These are phyloP conservation scores for Magnusiomyces tetraspermus DNA, from an alignment of 1,139 yeast species.

Conservation along the genomic window DNA sequence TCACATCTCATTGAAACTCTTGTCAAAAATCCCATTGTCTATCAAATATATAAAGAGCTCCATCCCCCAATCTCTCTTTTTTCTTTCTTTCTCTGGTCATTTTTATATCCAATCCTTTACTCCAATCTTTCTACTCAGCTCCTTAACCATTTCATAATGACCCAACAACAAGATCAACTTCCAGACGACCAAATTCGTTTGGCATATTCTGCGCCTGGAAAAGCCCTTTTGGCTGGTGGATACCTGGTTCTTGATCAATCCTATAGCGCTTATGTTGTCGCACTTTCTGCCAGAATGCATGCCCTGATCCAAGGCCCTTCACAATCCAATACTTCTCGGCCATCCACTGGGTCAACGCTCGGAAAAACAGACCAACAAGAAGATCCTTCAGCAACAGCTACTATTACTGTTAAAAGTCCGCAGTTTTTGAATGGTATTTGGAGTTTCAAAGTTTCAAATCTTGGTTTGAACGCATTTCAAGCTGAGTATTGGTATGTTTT, in stretches of 20 bases:
- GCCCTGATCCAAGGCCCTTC: conserved; percentile 46
- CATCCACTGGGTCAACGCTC: background rate
- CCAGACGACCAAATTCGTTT: conserved; percentile 3
- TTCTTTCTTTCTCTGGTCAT: background rate
- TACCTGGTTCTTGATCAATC: conserved; percentile 75
- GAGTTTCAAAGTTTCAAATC: conserved; percentile 38
- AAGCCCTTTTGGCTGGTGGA: conserved; percentile 90
- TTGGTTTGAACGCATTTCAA: conserved; percentile 22
- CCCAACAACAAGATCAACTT: background rate
- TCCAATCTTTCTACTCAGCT: background rate
- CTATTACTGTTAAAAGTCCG: conserved; percentile 54
- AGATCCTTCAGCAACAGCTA: conserved; percentile 17
- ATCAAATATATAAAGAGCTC: background rate
- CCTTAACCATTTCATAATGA: too few relatives aligned
- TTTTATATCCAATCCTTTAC: background rate
- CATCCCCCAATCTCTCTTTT: background rate
- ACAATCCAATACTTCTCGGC: background rate
- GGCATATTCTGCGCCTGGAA: conserved; percentile 85
- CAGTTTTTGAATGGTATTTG: conserved; percentile 70
- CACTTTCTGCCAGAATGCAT: conserved; percentile 84
- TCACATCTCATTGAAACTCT: too few relatives aligned
- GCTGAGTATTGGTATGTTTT: conserved; percentile 11
- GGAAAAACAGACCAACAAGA: background rate
- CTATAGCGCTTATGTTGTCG: conserved; percentile 73
- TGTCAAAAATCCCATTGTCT: too few relatives aligned